Evolutionary conservation across 169 alveolate species (phyloP), one percentile per base, ranked within the genome.

Genomic region (Plasmodium gallinaceum): DNA sequence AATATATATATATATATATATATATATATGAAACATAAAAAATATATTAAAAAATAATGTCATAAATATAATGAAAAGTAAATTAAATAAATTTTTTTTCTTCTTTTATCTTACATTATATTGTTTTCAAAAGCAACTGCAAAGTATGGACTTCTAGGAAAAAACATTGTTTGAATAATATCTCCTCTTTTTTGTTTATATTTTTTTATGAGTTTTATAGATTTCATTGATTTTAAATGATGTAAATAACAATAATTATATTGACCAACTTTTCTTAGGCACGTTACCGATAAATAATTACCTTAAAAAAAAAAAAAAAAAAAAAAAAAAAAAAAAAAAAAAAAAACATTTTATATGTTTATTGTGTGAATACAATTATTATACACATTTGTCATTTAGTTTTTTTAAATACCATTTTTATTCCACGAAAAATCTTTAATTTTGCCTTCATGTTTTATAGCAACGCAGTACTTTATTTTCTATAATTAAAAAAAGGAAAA

Each of bases 141-240:
- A 54, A 70, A 86, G 45, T 86, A 86, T 5, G 92, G 92, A 16
- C 70, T 69, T 7, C 60, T 18, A 14, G 92, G 86, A 71, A 70
- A 86, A 16, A 86, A 86, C 88, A 86, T n/a, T 6, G 92, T 57
- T 52, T 72, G 86, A 57, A 86, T 65, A 22, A 86, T 61, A 51
- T 86, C 87, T 0, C 92, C 92, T 52, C 92, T 86, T 65, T 86
- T 86, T 14, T 69, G 88, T 32, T 70, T 70, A 68, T 86, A 86
- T 52, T 86, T 86, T 45, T 86, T 86, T 69, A 86, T 86, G 18
- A 86, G 57, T 39, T 86, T 86, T 48, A 86, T 86, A 5, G 92
- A 60, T 57, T 72, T 86, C 92, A 86, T 86, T 10, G 88, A 57
- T 70, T 86, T 86, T 32, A 86, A 42, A 58, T 86, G 92, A 39